Evolutionary conservation across 345 rosid genomes (phyloP).

Genomic region (Ceriops tagal): DNA sequence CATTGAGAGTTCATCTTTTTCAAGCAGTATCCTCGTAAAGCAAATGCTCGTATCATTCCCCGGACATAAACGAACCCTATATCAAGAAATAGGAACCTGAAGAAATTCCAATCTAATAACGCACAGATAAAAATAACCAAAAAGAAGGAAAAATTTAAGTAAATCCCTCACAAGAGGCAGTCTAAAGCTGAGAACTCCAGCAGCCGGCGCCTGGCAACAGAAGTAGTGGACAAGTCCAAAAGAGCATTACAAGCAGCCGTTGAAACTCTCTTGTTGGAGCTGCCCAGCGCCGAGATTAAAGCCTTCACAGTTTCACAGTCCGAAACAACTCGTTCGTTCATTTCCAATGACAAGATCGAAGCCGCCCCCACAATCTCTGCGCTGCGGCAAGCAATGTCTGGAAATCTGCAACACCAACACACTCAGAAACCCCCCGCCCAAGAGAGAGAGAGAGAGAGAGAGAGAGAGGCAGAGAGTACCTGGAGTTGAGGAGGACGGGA

Average conservation of each 20-base stretch:
- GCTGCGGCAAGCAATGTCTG: constrained; percentile 27
- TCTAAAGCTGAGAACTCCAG: constrained; percentile 40
- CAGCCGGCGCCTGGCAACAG: constrained; percentile 35
- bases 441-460: not conserved
- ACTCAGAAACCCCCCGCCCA: too few relatives aligned
- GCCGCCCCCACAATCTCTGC: constrained; percentile 43
- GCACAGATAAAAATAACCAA: not conserved
- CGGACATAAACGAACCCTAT: constrained; percentile 18
- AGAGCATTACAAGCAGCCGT: constrained; percentile 42
- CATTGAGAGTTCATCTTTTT: constrained; percentile 27
- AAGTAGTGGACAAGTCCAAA: constrained; percentile 49
- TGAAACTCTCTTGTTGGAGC: constrained; percentile 21
- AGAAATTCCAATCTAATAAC: constrained; percentile 35
- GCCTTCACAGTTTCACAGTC: constrained; percentile 37
- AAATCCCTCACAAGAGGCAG: not conserved
- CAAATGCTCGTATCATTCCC: constrained; percentile 18
- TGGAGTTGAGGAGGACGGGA: constrained; percentile 42
- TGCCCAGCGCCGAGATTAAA: constrained; percentile 28
- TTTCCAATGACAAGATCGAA: constrained; percentile 36
- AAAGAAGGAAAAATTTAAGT: not conserved
- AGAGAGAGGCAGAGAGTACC: constrained; percentile 19
- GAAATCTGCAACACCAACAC: constrained; percentile 12
- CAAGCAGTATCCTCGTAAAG: constrained; percentile 20
- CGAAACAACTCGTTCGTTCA: constrained; percentile 37
- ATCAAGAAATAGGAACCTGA: constrained; percentile 38